phyloP scores from a whole-genome alignment of 768 basidiomycete species.

The Mycena galericulata region DNA sequence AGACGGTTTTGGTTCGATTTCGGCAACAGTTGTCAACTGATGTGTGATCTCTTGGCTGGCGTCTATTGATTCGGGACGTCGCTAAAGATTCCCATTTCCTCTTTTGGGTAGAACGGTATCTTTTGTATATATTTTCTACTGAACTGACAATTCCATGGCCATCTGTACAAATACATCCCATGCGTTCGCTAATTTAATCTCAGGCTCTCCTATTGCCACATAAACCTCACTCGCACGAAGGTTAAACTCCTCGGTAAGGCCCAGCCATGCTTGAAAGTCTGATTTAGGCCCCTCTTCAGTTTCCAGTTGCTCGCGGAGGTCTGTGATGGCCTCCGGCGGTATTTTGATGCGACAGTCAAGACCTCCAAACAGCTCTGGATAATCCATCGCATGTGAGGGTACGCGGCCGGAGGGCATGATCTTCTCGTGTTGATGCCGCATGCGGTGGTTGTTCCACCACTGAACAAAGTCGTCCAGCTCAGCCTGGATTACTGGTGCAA shows the following conservation, averaged over 20 bases:
- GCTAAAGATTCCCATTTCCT: no score
- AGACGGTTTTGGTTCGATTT: no score
- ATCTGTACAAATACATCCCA: conserved; percentile 21
- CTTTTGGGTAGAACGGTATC: no score
- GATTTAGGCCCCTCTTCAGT: conserved; percentile 15
- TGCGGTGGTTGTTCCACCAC: conserved; percentile 39
- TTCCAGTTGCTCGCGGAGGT: conserved; percentile 11
- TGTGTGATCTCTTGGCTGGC: no score
- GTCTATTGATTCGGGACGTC: no score
- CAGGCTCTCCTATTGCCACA: conserved; percentile 3
- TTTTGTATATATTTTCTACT: no score
- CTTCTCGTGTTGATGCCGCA: conserved; percentile 35
- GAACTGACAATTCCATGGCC: neutral
- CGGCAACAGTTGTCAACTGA: no score
- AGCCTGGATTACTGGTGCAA: conserved; percentile 17
- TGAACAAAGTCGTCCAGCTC: conserved; percentile 31
- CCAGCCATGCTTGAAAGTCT: conserved; percentile 5
- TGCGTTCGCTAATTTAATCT: neutral
- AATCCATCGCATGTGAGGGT: conserved; percentile 17
- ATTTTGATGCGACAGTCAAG: conserved; percentile 29
- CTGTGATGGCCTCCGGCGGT: conserved; percentile 22
- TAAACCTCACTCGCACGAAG: neutral
- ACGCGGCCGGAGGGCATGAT: conserved; percentile 38
- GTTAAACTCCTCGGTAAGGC: conserved; percentile 21
- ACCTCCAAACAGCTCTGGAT: conserved; percentile 19